Evolutionary conservation across 2,329 filamentous ascomycete species (phyloP), one percentile per base, ranked within the genome.

Genomic region (Eutypella sp.): DNA sequence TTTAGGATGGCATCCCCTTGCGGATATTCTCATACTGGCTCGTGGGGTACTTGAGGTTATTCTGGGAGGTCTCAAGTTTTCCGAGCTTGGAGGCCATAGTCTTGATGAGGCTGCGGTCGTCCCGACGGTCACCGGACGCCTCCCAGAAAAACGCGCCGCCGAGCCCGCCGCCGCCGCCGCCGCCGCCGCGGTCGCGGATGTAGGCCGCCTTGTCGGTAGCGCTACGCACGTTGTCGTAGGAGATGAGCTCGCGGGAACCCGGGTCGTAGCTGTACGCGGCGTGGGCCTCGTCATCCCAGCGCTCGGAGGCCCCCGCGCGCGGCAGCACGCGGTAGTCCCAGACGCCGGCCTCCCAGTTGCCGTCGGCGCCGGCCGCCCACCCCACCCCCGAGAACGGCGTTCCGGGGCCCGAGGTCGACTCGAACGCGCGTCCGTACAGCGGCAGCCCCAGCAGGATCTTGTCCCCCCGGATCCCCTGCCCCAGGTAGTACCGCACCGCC

Each of bases 111-210:
- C 85, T 89, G 18, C 56, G 51, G 1, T 57, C 59, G 25, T 71
- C 75, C 0, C 50, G 55, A 52, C 64, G 69, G 57, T 95, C 89
- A 11, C 81, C 83, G 53, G 80, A 85, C 9, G 81, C 84, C 65
- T 95, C 88, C 89, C 89, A 95, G 77, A 86, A 95, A 73, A 93
- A 87, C 0, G 79, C 83, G 11, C 89, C 89, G 1, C 85, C 88
- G 1, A 95, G 74, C 0, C 76, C 70, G 44, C 73, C 71, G 19
- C 68, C 34, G 16, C 11, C 11, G 5, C 23, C 57, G 0, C 76
- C 70, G 44, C 73, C 71, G 19, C 68, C 34, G 16, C 11, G 29
- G 5, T 39, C 57, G 54, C 71, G 68, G 52, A 93, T 73, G 58
- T 84, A 93, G 8, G 70, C 61, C 1, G 77, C 77, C 70, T 93